Evolutionary conservation across 1,284 basidiomycete species (phyloP), one percentile per base, ranked within the genome.

Genomic region (Cutaneotrichosporon spelunceum): DNA sequence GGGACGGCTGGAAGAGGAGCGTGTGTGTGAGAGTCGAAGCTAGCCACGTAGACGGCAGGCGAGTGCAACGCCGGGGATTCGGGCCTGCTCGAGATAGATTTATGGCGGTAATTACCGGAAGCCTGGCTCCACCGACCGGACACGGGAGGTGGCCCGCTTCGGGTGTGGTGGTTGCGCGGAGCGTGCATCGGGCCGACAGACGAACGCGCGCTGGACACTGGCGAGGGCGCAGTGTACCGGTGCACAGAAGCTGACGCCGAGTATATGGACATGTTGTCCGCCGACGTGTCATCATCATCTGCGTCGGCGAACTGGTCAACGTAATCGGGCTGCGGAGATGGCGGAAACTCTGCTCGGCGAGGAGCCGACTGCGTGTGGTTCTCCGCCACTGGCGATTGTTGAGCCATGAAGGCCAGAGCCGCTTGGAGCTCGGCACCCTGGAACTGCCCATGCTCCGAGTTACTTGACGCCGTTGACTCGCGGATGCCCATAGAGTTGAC

Each of bases 221-320:
- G 64, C 21, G 64, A 65, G 3, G 61, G 52, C n/a, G 54, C 56
- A 19, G 36, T 14, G 30, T 27, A 56, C 27, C 47, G 45, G 47
- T 63, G 58, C 42, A 47, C 75, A 67, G 52, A 80, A 55, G 54
- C 75, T 70, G 30, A 76, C 5, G 64, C 66, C 68, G 47, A 80
- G 62, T 48, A 75, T 72, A 16, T 72, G 10, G 70, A 52, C 29
- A 61, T 61, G 26, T 39, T 45, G 42, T 56, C 54, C 21, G 64
- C 62, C 42, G 77, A 78, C 19, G 77, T 78, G 56, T 80, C 72
- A 63, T 83, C 82, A 64, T 83, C 83, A 44, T 83, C 82, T 4
- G 83, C 83, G 71, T 84, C 83, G 34, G 82, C 83, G 61, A 83
- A 84, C 57, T 82, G 81, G 53, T 79, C 78, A 47, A 72, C 65